phyloP scores from a whole-genome alignment of 2,329 filamentous ascomycete genomes.

The Apiospora koreana region DNA sequence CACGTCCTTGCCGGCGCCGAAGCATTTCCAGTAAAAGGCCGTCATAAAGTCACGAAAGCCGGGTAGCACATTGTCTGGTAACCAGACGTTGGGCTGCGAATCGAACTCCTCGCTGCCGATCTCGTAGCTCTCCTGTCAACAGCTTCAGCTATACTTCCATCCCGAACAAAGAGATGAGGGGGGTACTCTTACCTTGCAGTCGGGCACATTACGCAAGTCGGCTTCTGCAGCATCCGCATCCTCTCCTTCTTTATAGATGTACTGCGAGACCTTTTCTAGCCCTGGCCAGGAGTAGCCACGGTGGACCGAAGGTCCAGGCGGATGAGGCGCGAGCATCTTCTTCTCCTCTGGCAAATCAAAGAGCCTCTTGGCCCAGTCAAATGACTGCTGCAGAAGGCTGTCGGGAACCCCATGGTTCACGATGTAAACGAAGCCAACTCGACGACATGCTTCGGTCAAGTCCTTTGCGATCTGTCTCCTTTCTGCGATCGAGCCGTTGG shows the following conservation, averaged over 20 bases:
- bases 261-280: conserved; percentile 53
- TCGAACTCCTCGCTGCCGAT: conserved; percentile 48
- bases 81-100: conserved; percentile 51
- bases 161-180: not conserved
- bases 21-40: conserved; percentile 50
- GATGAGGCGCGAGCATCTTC: conserved; percentile 38
- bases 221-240: conserved; percentile 33
- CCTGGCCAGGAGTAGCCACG: conserved; percentile 59
- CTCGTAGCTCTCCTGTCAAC: conserved; percentile 51
- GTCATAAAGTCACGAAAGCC: conserved; percentile 49
- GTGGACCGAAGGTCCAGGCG: conserved; percentile 46
- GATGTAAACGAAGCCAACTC: conserved; percentile 34
- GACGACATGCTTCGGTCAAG: conserved; percentile 31
- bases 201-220: conserved; percentile 45
- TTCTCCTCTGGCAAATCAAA: conserved; percentile 34
- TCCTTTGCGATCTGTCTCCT: conserved; percentile 28
- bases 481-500: conserved; percentile 21
- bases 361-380: conserved; percentile 34
- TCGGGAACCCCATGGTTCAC: conserved; percentile 33
- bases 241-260: conserved; percentile 40
- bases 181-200: conserved; percentile 47
- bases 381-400: conserved; percentile 38
- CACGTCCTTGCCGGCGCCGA: conserved; percentile 42
- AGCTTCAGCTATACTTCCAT: conserved; percentile 8
- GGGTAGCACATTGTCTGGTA: conserved; percentile 44